Evolutionary conservation across 371 early-diverging fungal genomes (phyloP).

Genomic region (Dichotomocladium elegans): DNA sequence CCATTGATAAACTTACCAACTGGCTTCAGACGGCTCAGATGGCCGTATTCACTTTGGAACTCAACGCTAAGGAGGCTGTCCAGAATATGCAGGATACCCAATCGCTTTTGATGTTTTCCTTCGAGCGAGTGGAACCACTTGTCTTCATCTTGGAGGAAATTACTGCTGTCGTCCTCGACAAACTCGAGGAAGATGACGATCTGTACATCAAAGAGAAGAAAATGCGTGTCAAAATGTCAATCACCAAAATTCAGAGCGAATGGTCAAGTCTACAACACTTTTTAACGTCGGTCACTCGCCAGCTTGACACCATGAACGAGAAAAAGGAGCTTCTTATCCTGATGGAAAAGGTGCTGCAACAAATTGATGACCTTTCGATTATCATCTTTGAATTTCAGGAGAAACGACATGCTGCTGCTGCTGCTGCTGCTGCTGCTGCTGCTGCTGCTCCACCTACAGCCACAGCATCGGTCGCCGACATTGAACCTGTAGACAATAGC

Average conservation of each 20-base stretch:
- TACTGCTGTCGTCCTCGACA: slow-evolving; percentile 33
- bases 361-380: slow-evolving; percentile 36
- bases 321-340: slow-evolving; percentile 14
- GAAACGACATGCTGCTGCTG: slow-evolving; percentile 23
- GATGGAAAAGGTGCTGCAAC: slow-evolving; percentile 26
- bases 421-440: slow-evolving; percentile 16
- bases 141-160: slow-evolving; percentile 44
- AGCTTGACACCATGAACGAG: slow-evolving; percentile 15
- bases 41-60: slow-evolving; percentile 49
- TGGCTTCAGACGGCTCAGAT: slow-evolving; percentile 56
- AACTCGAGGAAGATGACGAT: slow-evolving; percentile 26
- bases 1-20: slow-evolving; percentile 28
- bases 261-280: slow-evolving; percentile 48
- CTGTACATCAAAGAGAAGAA: slow-evolving; percentile 3
- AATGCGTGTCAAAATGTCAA: slow-evolving; percentile 12
- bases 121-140: slow-evolving; percentile 47
- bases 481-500: slow-evolving; percentile 3
- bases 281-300: slow-evolving; percentile 31
- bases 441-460: not conserved
- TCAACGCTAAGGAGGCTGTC: slow-evolving; percentile 38
- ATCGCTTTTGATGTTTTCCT: slow-evolving; percentile 31
- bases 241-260: slow-evolving; percentile 43
- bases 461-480: not conserved
- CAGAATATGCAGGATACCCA: slow-evolving; percentile 26
- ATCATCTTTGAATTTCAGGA: slow-evolving; percentile 47